Base-by-base conservation (phyloP, 2,329 filamentous ascomycete species). In the Colletotrichum sublineola region DNA sequence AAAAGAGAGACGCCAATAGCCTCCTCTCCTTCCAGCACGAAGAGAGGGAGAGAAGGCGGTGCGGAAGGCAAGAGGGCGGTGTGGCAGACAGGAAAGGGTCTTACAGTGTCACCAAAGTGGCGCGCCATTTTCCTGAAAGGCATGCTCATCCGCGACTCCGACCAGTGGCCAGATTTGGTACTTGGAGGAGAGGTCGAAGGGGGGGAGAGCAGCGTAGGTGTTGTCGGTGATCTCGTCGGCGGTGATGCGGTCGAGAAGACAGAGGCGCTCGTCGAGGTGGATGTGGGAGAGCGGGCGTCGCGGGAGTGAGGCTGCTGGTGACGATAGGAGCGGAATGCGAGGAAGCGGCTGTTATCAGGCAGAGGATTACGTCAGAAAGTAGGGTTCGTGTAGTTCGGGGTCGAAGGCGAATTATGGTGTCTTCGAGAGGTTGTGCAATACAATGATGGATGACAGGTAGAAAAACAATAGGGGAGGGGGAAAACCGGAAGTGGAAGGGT, bases 101-200 rank as follows among this genome's bases (percentile, higher is more conserved):
- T 77, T 82, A 85, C 83, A 75, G 84, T 82, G 75, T 86, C 84
- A 77, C 84, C 84, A 73, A 86, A 84, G 63, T 84, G 84, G 78
- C 84, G 84, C 64, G 84, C 84, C 79, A 86, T 82, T 38, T 80
- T 78, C 58, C 79, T 75, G 69, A 80, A 78, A 38, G 78, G 77
- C 78, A 79, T 79, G 38, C 67, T 74, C 56, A 75, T 36, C 18
- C 68, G 72, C 68, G 72, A 75, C 68, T 75, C 74, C 33, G 74
- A 67, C 63, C 60, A 63, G 29, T 55, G 61, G 66, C 66, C 70
- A 66, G 66, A 70, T 33, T 73, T 73, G 40, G 66, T 64, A 29
- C 46, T 58, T n/a, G 52, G 42, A 24, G 70, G 46, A 15, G 60
- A 65, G 46, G 46, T 40, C 15, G 69, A 63, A 20, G 66, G 60